Evolutionary conservation across 345 rosid species (phyloP), one percentile per base, ranked within the genome.

Genomic region (Pseudoturritis turrita): DNA sequence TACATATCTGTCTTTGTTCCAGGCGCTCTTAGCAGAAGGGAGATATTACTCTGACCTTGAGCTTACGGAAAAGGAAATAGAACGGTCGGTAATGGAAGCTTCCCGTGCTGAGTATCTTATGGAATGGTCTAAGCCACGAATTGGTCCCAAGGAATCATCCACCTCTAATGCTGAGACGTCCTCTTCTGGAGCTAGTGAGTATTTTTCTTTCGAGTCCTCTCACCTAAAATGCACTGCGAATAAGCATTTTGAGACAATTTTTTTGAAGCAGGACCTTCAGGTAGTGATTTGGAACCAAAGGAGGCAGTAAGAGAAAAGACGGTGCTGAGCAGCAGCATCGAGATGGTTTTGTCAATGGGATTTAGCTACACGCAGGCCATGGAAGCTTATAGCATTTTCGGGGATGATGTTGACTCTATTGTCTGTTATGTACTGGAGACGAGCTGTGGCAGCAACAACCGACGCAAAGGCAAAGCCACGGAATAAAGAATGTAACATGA

Each of bases 31-130:
- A 62, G 95, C 96, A 23, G 98, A 96, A 85, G 99, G 81, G 44
- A 71, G 72, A 57, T 77, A 54, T 57, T 87, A 89, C 81, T 96
- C 99, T 50, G 99, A 96, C 75, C 81, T 96, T 6, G 99, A 96
- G 83, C 91, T 92, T 44, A 96, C 99, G 2, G 97, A 96, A 79
- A 96, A 87, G 82, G 99, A 92, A 75, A 96, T 96, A 0, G 98
- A 90, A 50, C 76, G 88, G 12, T 90, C 90, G 83, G 99, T 90
- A 53, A 96, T 96, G 94, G 99, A 87, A 80, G 89, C 96, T 74
- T 96, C 99, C 35, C 92, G 99, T 62, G 99, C 92, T 4, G 99
- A 96, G 76, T 96, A 90, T 82, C 86, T 96, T 21, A 88, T 89
- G 22, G 88, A 90, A 83, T 81, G 81, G 83, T 77, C 81, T 18